Evolutionary conservation across 306 rosid genomes (phyloP), one percentile per base, ranked within the genome.

Genomic region (Casuarina cunninghamiana): DNA sequence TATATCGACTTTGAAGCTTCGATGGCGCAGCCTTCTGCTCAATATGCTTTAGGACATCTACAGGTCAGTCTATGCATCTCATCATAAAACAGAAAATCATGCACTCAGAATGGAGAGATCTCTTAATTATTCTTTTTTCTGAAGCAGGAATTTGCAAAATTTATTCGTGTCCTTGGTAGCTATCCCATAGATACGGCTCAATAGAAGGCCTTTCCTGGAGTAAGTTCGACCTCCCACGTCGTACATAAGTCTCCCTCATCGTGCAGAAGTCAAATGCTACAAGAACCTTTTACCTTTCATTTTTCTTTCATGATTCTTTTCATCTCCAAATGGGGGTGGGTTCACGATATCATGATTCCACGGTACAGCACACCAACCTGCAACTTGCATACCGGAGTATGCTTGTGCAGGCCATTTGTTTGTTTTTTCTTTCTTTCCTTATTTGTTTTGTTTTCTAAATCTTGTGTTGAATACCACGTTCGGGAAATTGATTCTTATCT

Each of bases 1-100:
- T 91, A 88, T 83, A 85, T 91, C 15, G 98, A 93, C 79, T 87
- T 93, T 81, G 96, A 93, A 83, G 98, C 97, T 72, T 93, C 97
- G 2, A 87, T 93, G 97, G 93, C 95, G 38, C 97, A 93, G 75
- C 86, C 93, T 35, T 94, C 94, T 6, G 90, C 96, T 51, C 98
- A 91, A 76, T 76, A 71, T 82, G 97, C 97, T 80, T 78, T 93
- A 83, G 89, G 79, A 73, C 92, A 91, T 76, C 82, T 93, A 81
- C 96, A 91, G 98, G 97, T 93, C 37, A 55, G 87, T 68, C 70
- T 67, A 44, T 19, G 1, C 32, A 63, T 49, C 73, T 82, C 71
- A 53, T 39, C 69, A 38, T 26, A 43, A 42, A 7, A 0, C 6
- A 42, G 26, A 42, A n/a, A 35, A 61, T 61, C n/a, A 2, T 3